Conservation (phyloP, 129 eudicot species). For the Pittosporum tobira region DNA sequence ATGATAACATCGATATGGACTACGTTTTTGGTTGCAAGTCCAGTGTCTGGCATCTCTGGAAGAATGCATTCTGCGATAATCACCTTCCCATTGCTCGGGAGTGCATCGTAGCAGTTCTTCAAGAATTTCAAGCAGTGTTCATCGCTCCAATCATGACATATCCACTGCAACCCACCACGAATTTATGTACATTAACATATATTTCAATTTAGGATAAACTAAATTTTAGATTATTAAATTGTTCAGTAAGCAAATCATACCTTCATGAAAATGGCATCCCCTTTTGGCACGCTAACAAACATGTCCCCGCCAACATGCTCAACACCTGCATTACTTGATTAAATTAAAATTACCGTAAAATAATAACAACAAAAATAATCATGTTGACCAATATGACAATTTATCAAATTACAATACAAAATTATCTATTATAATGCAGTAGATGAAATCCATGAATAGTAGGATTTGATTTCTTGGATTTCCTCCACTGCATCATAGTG, state of each 20-base stretch:
- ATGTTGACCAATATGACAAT: no score
- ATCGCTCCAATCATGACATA: no score
- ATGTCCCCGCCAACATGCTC: constrained; percentile 84
- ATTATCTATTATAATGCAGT: no score
- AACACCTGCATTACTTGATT: constrained; percentile 30
- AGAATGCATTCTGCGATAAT: constrained; percentile 57
- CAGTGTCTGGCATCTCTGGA: constrained; percentile 62
- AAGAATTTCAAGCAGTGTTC: constrained; percentile 52
- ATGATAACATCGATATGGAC: constrained; percentile 65
- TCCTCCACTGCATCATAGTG: no score
- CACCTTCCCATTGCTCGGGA: constrained; percentile 64
- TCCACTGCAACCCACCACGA: constrained; percentile 34
- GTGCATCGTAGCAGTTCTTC: constrained; percentile 52
- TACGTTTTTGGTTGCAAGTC: constrained; percentile 33
- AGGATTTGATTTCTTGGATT: no score
- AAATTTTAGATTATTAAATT: no score
- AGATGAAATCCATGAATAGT: no score
- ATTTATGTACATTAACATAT: background rate
- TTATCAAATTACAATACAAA: no score
- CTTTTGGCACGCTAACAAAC: constrained; percentile 74
- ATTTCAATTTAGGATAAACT: no score
- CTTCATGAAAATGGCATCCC: constrained; percentile 84
- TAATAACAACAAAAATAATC: background rate
- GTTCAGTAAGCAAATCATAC: constrained; percentile 16
- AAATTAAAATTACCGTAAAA: background rate